A percentile compares a stretch with the other conserved stretches of the same genome.
phyloP scores from a whole-genome alignment of 768 basidiomycete genomes.

The Leucocoprinus birnbaumii region DNA sequence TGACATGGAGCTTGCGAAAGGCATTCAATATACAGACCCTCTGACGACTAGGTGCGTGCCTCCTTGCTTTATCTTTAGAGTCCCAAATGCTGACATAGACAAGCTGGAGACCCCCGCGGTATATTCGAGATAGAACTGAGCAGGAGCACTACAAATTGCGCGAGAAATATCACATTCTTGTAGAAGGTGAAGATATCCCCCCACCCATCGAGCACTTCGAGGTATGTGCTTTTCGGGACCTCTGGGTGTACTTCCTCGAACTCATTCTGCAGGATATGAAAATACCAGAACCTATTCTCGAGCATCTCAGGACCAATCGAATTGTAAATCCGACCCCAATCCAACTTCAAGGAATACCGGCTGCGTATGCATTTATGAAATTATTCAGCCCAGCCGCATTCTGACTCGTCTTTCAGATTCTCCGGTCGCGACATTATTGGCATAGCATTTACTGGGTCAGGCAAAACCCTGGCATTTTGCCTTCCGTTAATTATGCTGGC shows the following conservation, averaged over 20 bases:
- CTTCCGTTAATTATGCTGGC: constrained; percentile 97
- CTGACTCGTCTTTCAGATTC: constrained; percentile 55
- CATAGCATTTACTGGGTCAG: constrained; percentile 98
- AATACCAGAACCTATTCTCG: constrained; percentile 83
- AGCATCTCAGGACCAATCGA: constrained; percentile 80
- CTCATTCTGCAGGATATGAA: constrained; percentile 82
- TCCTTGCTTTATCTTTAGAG: background rate
- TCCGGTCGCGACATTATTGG: constrained; percentile 97
- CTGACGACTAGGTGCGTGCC: constrained; percentile 68
- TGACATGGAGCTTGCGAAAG: constrained; percentile 89
- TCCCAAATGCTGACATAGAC: background rate
- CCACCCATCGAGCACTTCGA: constrained; percentile 90
- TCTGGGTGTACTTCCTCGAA: constrained; percentile 9
- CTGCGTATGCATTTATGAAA: constrained; percentile 66
- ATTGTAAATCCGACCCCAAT: constrained; percentile 92
- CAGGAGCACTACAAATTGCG: constrained; percentile 74
- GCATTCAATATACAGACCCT: constrained; percentile 87
- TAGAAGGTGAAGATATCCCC: constrained; percentile 92
- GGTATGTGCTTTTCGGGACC: constrained; percentile 33
- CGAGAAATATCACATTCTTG: constrained; percentile 90
- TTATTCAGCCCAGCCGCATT: constrained; percentile 8
- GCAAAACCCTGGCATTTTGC: constrained; percentile 98
- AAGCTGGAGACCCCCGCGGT: constrained; percentile 89
- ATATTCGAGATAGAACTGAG: constrained; percentile 66
- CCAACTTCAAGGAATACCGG: constrained; percentile 94